Evolutionary conservation across 73 alveolate genomes (phyloP).

Genomic region (Paraurostyla sp.): DNA sequence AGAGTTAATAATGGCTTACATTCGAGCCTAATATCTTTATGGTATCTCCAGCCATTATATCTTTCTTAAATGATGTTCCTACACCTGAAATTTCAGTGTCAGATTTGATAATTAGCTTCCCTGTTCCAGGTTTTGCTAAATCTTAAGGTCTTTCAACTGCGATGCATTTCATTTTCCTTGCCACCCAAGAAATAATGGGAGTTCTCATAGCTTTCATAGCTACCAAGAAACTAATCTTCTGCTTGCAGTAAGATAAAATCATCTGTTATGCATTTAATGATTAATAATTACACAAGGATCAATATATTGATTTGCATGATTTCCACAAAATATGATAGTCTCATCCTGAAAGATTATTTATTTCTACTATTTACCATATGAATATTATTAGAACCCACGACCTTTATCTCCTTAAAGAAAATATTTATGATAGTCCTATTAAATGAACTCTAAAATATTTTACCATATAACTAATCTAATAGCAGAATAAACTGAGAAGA

Average conservation of each 20-base stretch:
- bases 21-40: constrained; percentile 44
- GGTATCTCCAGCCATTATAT: constrained; percentile 59
- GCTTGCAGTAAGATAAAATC: constrained; percentile 70
- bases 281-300: constrained; percentile 88
- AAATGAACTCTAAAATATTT: neutral
- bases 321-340: constrained; percentile 96
- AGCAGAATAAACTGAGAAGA: constrained; percentile 47
- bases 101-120: constrained; percentile 20
- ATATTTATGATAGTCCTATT: constrained; percentile 64
- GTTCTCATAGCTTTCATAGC: constrained; percentile 78
- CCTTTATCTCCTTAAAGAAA: constrained; percentile 89
- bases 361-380: constrained; percentile 56
- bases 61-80: constrained; percentile 61
- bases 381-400: constrained; percentile 79
- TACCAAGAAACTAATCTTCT: constrained; percentile 79
- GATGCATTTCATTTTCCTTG: constrained; percentile 69
- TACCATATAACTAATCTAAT: constrained; percentile 33
- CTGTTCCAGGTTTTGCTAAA: constrained; percentile 67
- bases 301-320: constrained; percentile 96
- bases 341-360: constrained; percentile 73
- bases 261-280: constrained; percentile 69
- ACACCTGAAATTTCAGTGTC: constrained; percentile 50
- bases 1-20: constrained; percentile 37
- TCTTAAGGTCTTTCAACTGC: constrained; percentile 79
- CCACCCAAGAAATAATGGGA: constrained; percentile 32